phyloP scores from a whole-genome alignment of 192 early-diverging fungal genomes.

The Backusella morwellensis region DNA sequence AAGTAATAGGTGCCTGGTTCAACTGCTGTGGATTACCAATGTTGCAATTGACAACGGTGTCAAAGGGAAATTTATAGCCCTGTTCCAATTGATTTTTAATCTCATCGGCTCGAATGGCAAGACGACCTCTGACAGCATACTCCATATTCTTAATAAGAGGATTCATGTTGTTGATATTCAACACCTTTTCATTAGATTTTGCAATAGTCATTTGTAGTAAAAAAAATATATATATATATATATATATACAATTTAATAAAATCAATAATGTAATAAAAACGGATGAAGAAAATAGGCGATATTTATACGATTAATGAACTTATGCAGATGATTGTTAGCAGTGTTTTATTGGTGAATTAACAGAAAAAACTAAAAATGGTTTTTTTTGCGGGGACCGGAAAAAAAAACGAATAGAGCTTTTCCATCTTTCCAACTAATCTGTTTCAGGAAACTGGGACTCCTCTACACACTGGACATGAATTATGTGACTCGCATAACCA shows the following conservation, averaged over 20 bases:
- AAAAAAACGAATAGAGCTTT: not conserved
- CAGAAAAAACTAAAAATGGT: not conserved
- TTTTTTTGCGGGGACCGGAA: not conserved
- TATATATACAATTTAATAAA: not conserved
- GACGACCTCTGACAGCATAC: conserved; percentile 94
- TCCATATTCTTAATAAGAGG: conserved; percentile 72
- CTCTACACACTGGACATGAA: conserved; percentile 55
- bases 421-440: not conserved
- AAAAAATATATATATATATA: not conserved
- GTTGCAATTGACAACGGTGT: conserved; percentile 74
- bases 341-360: not conserved
- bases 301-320: not conserved
- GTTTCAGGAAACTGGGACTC: conserved; percentile 38
- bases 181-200: conserved; percentile 15
- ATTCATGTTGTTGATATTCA: conserved; percentile 63
- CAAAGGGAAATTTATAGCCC: conserved; percentile 61
- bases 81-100: conserved; percentile 54
- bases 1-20: conserved; percentile 89
- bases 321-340: not conserved
- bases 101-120: conserved; percentile 91
- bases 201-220: not conserved
- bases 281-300: not conserved
- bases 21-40: conserved; percentile 96
- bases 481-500: conserved; percentile 52
- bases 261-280: not conserved